A percentile compares a stretch with the other conserved stretches of the same genome.
Evolutionary conservation across 2,329 filamentous ascomycete genomes (phyloP).

Genomic region (Talaromyces amestolkiae): DNA sequence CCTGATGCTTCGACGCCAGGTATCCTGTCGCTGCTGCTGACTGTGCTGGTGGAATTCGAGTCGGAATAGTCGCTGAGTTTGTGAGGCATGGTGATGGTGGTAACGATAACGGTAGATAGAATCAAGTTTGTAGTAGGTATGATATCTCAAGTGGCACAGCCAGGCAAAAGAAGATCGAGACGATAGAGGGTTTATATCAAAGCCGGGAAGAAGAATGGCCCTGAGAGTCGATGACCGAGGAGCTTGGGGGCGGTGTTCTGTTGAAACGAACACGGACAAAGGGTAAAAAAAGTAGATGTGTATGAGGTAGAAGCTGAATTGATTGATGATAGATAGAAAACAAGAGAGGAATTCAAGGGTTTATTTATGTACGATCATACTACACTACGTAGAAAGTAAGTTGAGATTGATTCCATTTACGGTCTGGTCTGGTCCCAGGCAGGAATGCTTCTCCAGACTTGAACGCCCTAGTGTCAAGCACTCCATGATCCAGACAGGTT

Average conservation of each 20-base stretch:
- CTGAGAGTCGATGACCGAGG: neutral
- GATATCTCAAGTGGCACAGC: conserved; percentile 17
- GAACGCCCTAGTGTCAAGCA: conserved; percentile 8
- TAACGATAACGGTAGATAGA: neutral
- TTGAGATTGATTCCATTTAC: conserved; percentile 7
- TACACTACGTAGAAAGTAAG: conserved; percentile 7
- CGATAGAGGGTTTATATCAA: neutral
- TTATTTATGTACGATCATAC: conserved; percentile 15
- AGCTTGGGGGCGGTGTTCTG: conserved; percentile 13
- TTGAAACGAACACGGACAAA: conserved; percentile 16
- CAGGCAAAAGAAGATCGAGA: conserved; percentile 6
- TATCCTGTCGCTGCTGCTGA: conserved; percentile 20
- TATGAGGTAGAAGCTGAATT: neutral
- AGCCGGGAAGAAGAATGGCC: neutral
- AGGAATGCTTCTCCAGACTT: conserved; percentile 14
- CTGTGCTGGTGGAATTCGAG: conserved; percentile 19
- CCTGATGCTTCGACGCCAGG: conserved; percentile 17
- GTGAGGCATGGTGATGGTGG: conserved; percentile 17
- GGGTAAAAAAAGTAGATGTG: neutral
- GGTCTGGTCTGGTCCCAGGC: conserved; percentile 7
- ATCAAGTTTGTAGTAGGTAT: neutral
- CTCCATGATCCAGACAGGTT: conserved; percentile 9
- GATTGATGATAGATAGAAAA: neutral
- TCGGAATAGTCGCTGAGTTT: conserved; percentile 20
- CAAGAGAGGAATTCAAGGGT: conserved; percentile 4